Evolutionary conservation across 192 early-diverging fungal genomes (phyloP).

Genomic region (Coemansia asiatica): DNA sequence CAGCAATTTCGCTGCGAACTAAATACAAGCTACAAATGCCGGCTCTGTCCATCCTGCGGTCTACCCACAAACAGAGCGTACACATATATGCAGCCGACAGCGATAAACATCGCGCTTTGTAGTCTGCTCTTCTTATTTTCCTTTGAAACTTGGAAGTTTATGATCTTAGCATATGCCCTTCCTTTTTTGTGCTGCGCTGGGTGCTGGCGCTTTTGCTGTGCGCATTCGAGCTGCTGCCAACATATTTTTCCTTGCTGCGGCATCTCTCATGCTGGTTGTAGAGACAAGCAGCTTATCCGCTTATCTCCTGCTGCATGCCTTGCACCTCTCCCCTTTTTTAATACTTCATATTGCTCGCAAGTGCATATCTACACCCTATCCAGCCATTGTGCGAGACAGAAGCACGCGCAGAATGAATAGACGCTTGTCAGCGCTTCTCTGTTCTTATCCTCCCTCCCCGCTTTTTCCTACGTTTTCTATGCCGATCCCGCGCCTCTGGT

Average conservation of each 20-base stretch:
- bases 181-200: neutral
- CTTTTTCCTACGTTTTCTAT: neutral
- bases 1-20: neutral
- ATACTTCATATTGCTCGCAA: neutral
- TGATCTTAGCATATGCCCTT: neutral
- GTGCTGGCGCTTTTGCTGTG: neutral
- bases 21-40: neutral
- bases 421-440: neutral
- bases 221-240: neutral
- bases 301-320: neutral
- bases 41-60: neutral
- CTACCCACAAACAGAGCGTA: neutral
- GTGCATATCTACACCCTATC: neutral
- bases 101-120: neutral
- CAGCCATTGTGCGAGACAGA: neutral
- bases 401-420: neutral
- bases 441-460: too few species aligned
- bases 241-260: neutral
- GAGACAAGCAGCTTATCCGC: neutral
- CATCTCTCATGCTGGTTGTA: neutral
- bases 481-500: constrained; percentile 10
- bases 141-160: neutral
- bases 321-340: neutral
- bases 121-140: neutral
- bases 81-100: neutral